Conservation (phyloP, 257 asterid species). For the Vinca minor region DNA sequence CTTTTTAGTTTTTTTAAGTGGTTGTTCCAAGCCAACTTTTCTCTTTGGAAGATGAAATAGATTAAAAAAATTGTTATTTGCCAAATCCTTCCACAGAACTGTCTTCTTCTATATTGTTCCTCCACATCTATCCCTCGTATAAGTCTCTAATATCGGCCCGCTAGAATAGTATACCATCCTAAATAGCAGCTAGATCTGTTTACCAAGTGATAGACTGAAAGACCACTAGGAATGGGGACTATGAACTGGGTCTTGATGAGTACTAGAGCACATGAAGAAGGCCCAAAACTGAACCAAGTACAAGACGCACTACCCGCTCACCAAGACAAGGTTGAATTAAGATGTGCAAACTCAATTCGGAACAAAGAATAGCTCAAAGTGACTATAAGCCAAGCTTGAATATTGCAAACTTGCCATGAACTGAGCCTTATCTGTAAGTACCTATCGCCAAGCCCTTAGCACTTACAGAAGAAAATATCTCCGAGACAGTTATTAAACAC, state of each 20-base stretch:
- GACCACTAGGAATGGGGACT: neutral
- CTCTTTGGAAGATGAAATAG: too few relatives aligned
- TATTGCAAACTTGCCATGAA: neutral
- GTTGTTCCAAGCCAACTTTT: too few relatives aligned
- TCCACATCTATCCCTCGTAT: neutral
- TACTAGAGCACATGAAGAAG: neutral
- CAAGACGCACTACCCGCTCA: neutral
- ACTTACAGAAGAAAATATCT: neutral
- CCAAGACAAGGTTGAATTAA: neutral
- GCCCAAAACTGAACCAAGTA: neutral
- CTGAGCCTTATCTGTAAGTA: neutral
- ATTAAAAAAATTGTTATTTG: neutral
- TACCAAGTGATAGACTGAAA: neutral
- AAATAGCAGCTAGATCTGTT: neutral
- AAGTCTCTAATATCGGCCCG: neutral
- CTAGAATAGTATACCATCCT: neutral
- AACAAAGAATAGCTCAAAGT: neutral
- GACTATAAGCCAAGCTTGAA: neutral
- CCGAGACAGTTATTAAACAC: neutral
- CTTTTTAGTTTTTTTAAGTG: too few relatives aligned
- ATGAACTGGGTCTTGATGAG: neutral
- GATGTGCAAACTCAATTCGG: neutral
- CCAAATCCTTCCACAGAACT: neutral
- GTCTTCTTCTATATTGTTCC: neutral
- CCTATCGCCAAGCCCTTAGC: neutral